Conservation (phyloP, 352 stramenopile species). For the Phytophthora litchii region DNA sequence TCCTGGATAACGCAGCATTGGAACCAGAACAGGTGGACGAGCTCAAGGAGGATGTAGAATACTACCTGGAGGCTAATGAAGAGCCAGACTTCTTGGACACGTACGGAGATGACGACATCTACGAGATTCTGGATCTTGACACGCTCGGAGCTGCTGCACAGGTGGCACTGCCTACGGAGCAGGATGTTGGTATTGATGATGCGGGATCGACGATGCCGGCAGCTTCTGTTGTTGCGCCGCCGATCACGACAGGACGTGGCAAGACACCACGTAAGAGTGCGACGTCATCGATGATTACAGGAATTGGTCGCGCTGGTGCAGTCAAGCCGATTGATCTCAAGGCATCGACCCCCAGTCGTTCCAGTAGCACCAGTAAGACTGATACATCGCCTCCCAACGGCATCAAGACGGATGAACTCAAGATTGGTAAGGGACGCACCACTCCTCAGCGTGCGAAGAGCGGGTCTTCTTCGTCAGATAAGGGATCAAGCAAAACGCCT, state of each 20-base stretch:
- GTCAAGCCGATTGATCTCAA: slow-evolving; percentile 86
- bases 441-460: slow-evolving; percentile 66
- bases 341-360: slow-evolving; percentile 64
- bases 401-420: slow-evolving; percentile 49
- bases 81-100: slow-evolving; percentile 95
- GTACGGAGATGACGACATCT: slow-evolving; percentile 93
- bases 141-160: slow-evolving; percentile 79
- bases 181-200: slow-evolving; percentile 76
- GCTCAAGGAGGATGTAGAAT: slow-evolving; percentile 98
- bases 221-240: slow-evolving; percentile 10
- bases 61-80: slow-evolving; percentile 96
- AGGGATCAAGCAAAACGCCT: slow-evolving; percentile 33
- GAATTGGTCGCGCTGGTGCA: slow-evolving; percentile 72
- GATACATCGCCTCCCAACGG: slow-evolving; percentile 44
- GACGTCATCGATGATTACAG: slow-evolving; percentile 60
- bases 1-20: slow-evolving; percentile 97
- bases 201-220: slow-evolving; percentile 10
- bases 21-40: slow-evolving; percentile 93
- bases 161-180: slow-evolving; percentile 70
- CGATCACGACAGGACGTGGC: slow-evolving; percentile 20
- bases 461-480: slow-evolving; percentile 43
- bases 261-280: slow-evolving; percentile 80
- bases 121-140: slow-evolving; percentile 96
- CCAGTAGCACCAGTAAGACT: slow-evolving; percentile 52
- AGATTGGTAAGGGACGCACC: slow-evolving; percentile 49